Conservation (phyloP, 345 rosid genomes). For the Brassica cretica region DNA sequence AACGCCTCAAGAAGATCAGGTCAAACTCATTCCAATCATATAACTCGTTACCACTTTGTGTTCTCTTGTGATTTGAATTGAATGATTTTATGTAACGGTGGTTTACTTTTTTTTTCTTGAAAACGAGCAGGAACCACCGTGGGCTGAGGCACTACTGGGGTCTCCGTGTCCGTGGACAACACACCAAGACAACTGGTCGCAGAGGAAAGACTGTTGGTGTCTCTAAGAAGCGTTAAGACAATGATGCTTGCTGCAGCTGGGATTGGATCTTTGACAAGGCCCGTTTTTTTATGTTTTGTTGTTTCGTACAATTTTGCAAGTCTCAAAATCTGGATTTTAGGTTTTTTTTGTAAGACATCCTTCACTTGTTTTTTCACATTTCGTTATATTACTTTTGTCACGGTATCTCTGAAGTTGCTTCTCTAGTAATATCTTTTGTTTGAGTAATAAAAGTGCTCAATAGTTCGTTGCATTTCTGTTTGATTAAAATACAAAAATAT, state of each 20-base stretch:
- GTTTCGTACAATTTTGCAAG: conserved; percentile 22
- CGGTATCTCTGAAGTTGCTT: neutral
- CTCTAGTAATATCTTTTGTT: conserved; percentile 11
- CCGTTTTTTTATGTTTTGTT: conserved; percentile 2
- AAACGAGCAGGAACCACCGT: conserved; percentile 71
- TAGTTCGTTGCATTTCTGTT: neutral
- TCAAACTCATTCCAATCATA: conserved; percentile 19
- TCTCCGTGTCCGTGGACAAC: conserved; percentile 94
- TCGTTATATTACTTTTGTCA: neutral
- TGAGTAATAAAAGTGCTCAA: neutral
- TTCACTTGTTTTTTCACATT: neutral
- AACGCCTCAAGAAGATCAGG: conserved; percentile 91
- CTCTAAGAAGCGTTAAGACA: conserved; percentile 65
- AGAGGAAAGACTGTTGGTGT: conserved; percentile 97
- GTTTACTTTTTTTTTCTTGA: neutral
- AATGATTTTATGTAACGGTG: neutral
- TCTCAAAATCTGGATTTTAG: neutral
- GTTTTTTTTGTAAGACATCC: conserved; percentile 8
- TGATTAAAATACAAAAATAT: neutral
- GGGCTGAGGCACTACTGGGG: conserved; percentile 99
- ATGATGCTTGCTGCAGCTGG: conserved; percentile 2
- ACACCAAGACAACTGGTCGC: conserved; percentile 96
- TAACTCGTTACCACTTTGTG: neutral
- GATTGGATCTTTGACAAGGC: conserved; percentile 5
- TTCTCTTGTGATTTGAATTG: neutral